phyloP scores from a whole-genome alignment of 1,284 basidiomycete species.

The Xerocomus cyaneibrunnescens region DNA sequence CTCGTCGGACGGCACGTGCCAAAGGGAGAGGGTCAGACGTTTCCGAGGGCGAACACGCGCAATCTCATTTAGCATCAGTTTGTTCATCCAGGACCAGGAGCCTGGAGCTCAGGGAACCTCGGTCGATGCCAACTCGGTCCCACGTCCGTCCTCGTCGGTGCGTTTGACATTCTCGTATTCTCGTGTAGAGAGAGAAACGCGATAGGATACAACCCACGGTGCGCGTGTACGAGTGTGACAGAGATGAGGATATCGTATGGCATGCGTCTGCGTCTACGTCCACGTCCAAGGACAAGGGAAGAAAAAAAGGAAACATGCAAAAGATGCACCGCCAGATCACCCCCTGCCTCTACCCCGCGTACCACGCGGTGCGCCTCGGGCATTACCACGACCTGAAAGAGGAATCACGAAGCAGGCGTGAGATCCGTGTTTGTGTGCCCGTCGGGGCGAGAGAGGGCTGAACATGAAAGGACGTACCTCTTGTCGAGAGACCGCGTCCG shows the following conservation, averaged over 20 bases:
- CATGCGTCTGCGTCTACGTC: background rate
- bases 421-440: background rate
- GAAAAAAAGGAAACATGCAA: too few relatives aligned
- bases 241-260: slow-evolving; percentile 15
- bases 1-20: background rate
- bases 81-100: background rate
- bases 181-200: background rate
- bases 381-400: slow-evolving; percentile 27
- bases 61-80: background rate
- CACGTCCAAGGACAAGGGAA: too few relatives aligned
- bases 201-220: too few relatives aligned
- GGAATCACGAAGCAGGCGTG: background rate
- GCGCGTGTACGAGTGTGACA: slow-evolving; percentile 1
- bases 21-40: background rate
- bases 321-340: slow-evolving; percentile 7
- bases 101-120: background rate
- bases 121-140: too few relatives aligned
- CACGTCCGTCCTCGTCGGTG: background rate
- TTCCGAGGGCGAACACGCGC: too few relatives aligned
- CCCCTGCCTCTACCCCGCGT: slow-evolving; percentile 36
- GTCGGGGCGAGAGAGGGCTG: background rate
- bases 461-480: slow-evolving; percentile 35
- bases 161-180: background rate
- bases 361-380: slow-evolving; percentile 31
- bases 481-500: slow-evolving; percentile 45